These are phyloP conservation scores for Saccharomycopsis fermentans DNA, from an alignment of 805 yeast species.

Conservation along the genomic window DNA sequence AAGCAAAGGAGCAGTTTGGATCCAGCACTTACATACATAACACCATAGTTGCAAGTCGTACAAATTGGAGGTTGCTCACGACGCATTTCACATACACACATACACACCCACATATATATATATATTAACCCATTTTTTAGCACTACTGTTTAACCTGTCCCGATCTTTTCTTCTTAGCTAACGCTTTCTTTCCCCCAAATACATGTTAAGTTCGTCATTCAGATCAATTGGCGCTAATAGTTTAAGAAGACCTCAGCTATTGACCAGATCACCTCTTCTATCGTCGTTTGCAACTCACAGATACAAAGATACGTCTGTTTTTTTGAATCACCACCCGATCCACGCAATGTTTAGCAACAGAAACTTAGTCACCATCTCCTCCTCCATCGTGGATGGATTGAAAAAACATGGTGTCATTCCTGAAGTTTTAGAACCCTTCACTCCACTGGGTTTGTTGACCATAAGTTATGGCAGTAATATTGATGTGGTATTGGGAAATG, in stretches of 20 bases:
- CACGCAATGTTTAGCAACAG: constrained; percentile 12
- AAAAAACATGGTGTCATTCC: constrained; percentile 33
- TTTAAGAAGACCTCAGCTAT: neutral
- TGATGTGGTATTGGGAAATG: constrained; percentile 75
- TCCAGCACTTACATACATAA: too few relatives aligned
- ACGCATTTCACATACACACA: too few relatives aligned
- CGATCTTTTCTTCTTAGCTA: neutral
- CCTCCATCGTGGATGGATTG: constrained; percentile 29
- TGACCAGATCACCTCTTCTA: neutral
- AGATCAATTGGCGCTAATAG: neutral
- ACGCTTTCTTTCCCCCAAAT: neutral
- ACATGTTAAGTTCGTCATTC: neutral
- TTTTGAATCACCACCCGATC: neutral
- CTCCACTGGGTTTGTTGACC: constrained; percentile 36
- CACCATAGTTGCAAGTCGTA: too few relatives aligned
- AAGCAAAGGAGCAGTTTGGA: too few relatives aligned
- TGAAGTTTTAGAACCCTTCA: constrained; percentile 29
- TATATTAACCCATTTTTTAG: too few relatives aligned
- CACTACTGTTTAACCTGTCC: neutral
- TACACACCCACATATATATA: too few relatives aligned
- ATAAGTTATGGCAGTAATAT: constrained; percentile 48
- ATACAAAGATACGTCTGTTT: neutral
- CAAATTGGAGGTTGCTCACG: too few relatives aligned
- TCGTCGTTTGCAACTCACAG: neutral
- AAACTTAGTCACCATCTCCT: constrained; percentile 21